phyloP scores from a whole-genome alignment of 2,329 filamentous ascomycete genomes.

The Juglanconis oblonga region DNA sequence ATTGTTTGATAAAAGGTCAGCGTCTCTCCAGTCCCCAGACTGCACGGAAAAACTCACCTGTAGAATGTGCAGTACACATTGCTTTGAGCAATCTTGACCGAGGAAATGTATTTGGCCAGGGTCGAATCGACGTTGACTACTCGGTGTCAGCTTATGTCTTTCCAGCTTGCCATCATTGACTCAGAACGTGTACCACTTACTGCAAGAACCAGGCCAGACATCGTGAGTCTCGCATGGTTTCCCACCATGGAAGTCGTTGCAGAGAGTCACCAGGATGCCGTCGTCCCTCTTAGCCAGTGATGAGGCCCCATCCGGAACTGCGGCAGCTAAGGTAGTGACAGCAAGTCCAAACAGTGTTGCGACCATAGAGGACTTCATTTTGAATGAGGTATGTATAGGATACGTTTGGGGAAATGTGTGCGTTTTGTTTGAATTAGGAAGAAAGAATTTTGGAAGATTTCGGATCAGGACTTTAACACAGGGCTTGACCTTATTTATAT shows the following conservation, averaged over 20 bases:
- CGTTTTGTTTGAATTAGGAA: too few relatives aligned
- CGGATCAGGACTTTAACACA: neutral
- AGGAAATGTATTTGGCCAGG: neutral
- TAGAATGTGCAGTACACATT: neutral
- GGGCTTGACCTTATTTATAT: neutral
- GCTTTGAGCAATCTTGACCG: neutral
- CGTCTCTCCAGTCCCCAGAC: too few relatives aligned
- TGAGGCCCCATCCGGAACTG: neutral
- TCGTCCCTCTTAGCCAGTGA: neutral
- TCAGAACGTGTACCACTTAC: neutral
- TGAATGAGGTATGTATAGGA: neutral
- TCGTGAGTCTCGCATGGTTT: neutral
- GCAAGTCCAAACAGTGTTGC: neutral
- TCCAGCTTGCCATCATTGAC: neutral
- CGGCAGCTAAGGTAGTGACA: neutral
- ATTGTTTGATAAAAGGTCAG: neutral
- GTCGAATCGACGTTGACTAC: neutral
- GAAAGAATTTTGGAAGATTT: neutral
- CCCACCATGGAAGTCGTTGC: constrained; percentile 4
- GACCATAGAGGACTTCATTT: neutral
- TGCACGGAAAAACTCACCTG: neutral
- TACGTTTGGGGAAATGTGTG: too few relatives aligned
- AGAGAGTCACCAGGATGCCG: neutral
- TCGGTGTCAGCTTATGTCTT: neutral
- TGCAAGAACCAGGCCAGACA: neutral